Conservation (phyloP, 2,329 filamentous ascomycete genomes). For the Coniochaeta pulveracea region DNA sequence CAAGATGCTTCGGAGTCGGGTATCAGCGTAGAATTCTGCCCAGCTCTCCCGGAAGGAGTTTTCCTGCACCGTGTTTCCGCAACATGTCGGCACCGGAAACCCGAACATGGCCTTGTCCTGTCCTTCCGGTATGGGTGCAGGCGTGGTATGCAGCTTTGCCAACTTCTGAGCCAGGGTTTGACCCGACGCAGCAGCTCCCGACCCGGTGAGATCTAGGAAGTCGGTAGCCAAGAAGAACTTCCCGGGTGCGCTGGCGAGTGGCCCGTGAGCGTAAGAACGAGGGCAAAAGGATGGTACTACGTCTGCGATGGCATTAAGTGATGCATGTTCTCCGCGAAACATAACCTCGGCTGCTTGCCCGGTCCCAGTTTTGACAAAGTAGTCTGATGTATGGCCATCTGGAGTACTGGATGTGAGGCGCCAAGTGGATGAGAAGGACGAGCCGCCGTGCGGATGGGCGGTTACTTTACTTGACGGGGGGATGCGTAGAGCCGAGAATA, state of each 20-base stretch:
- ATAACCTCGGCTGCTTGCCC: conserved; percentile 51
- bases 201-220: conserved; percentile 56
- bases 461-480: not conserved
- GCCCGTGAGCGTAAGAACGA: conserved; percentile 60
- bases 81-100: conserved; percentile 77
- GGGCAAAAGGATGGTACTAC: conserved; percentile 68
- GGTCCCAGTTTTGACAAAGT: conserved; percentile 62
- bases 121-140: conserved; percentile 53
- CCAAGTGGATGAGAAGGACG: conserved; percentile 3
- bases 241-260: conserved; percentile 37
- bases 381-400: conserved; percentile 27
- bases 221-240: conserved; percentile 59
- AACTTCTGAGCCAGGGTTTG: conserved; percentile 63
- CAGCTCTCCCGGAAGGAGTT: conserved; percentile 65
- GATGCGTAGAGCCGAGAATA: not conserved
- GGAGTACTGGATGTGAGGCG: conserved; percentile 5
- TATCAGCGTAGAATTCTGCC: conserved; percentile 77
- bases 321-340: conserved; percentile 73
- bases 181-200: conserved; percentile 30
- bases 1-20: conserved; percentile 57
- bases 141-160: conserved; percentile 65
- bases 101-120: conserved; percentile 58
- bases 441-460: not conserved
- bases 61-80: conserved; percentile 72
- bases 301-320: conserved; percentile 68